Percentiles rank a stretch among this genome's conserved stretches.
These are phyloP conservation scores for Colletotrichum plurivorum DNA, from an alignment of 2,329 filamentous ascomycete species.

Conservation along the genomic window DNA sequence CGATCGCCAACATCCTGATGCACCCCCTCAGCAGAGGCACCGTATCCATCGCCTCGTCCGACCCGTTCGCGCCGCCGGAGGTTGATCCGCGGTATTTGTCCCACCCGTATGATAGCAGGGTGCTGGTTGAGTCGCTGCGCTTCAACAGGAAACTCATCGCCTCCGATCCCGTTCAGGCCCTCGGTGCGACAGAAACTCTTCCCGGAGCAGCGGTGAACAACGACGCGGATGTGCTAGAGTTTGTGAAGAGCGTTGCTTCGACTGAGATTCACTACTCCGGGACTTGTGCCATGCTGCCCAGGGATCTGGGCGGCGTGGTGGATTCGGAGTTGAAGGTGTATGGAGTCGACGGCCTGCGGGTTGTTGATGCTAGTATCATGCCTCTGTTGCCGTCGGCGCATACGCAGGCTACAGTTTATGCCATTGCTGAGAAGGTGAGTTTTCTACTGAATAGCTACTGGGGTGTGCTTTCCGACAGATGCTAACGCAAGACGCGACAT, in stretches of 20 bases:
- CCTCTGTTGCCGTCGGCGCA: slow-evolving; percentile 39
- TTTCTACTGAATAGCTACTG: no score
- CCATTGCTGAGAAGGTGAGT: slow-evolving; percentile 39
- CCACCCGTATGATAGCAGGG: slow-evolving; percentile 20
- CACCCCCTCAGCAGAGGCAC: slow-evolving; percentile 57
- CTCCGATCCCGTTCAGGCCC: slow-evolving; percentile 20
- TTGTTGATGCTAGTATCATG: slow-evolving; percentile 43
- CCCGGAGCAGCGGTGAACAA: slow-evolving; percentile 42
- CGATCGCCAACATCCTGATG: slow-evolving; percentile 49
- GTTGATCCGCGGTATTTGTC: slow-evolving; percentile 34
- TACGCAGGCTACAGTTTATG: slow-evolving; percentile 41
- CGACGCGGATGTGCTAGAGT: slow-evolving; percentile 14
- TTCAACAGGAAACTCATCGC: slow-evolving; percentile 20
- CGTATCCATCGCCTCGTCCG: slow-evolving; percentile 51
- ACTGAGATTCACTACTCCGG: slow-evolving; percentile 43
- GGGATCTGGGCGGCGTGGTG: slow-evolving; percentile 46
- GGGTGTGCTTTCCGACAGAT: not conserved
- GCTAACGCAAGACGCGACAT: not conserved
- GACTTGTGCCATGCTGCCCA: slow-evolving; percentile 47
- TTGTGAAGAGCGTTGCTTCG: slow-evolving; percentile 7
- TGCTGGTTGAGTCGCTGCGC: slow-evolving; percentile 39
- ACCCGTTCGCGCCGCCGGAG: slow-evolving; percentile 47
- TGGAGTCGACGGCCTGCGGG: slow-evolving; percentile 43
- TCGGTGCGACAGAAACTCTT: slow-evolving; percentile 33
- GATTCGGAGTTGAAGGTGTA: slow-evolving; percentile 45